Evolutionary conservation across 2,329 filamentous ascomycete genomes (phyloP).

Genomic region (Ophiostoma fasciatum): DNA sequence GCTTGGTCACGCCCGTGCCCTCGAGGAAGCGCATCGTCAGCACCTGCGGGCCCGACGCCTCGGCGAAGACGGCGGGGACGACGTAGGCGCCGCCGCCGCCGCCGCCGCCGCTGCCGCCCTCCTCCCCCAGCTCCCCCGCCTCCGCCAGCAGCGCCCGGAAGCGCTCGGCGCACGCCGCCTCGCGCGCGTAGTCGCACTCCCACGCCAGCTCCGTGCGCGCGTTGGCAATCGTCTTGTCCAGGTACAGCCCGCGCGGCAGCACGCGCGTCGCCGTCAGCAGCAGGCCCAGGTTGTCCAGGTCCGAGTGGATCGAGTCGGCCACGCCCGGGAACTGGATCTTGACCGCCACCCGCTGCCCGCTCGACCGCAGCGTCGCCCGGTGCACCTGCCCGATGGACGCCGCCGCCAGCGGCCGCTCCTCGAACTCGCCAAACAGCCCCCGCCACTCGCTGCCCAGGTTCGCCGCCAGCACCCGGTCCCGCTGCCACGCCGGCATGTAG

Average conservation of each 20-base stretch:
- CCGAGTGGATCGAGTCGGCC: constrained; percentile 88
- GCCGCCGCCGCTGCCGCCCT: not conserved
- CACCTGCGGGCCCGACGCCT: constrained; percentile 17
- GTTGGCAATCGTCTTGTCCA: constrained; percentile 96
- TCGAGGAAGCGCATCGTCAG: constrained; percentile 80
- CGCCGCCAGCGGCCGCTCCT: constrained; percentile 83
- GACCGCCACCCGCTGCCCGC: constrained; percentile 66
- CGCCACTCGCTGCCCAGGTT: constrained; percentile 81
- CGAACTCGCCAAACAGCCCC: constrained; percentile 67
- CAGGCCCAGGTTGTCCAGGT: constrained; percentile 83
- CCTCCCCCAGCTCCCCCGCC: not conserved
- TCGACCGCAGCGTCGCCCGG: constrained; percentile 63
- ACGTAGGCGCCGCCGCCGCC: constrained; percentile 42
- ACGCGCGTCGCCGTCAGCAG: constrained; percentile 82
- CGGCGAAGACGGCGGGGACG: constrained; percentile 39
- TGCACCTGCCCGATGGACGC: constrained; percentile 97
- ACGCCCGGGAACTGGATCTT: constrained; percentile 98
- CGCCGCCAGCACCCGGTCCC: constrained; percentile 62
- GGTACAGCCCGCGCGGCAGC: constrained; percentile 78
- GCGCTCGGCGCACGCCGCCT: constrained; percentile 64
- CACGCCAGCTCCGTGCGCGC: constrained; percentile 81
- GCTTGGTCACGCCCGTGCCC: constrained; percentile 72
- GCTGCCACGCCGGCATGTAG: constrained; percentile 93
- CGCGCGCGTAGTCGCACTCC: constrained; percentile 92
- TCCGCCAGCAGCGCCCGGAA: constrained; percentile 63